A percentile compares a stretch with the other conserved stretches of the same genome.
Conservation (phyloP, 148 eudicot species). For the Agrostemma githago region DNA sequence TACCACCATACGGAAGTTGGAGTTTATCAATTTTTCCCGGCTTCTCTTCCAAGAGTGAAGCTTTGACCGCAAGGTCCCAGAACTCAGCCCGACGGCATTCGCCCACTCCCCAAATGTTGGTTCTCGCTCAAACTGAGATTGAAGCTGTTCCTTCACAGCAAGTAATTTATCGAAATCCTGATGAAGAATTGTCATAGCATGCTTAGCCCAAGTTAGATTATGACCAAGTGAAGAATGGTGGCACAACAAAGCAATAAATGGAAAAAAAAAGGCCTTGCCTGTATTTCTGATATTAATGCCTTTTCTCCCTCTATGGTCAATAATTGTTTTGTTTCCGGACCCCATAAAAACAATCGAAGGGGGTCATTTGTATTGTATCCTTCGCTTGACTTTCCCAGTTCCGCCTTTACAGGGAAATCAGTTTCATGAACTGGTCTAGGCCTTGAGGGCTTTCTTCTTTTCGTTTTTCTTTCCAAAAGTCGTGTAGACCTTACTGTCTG, state of each 20-base stretch:
- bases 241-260: not conserved
- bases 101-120: constrained; percentile 92
- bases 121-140: constrained; percentile 70
- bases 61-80: constrained; percentile 49
- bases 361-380: constrained; percentile 61
- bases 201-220: constrained; percentile 1
- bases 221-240: not conserved
- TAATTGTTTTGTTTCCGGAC: constrained; percentile 65
- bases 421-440: constrained; percentile 39
- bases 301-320: constrained; percentile 69
- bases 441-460: constrained; percentile 44
- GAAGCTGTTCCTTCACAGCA: constrained; percentile 58
- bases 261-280: constrained; percentile 38
- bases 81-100: constrained; percentile 58
- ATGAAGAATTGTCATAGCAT: constrained; percentile 5
- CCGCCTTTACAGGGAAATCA: constrained; percentile 27
- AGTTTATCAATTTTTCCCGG: constrained; percentile 65
- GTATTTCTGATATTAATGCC: constrained; percentile 56
- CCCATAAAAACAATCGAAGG: constrained; percentile 57
- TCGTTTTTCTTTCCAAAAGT: constrained; percentile 64
- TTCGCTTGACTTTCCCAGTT: constrained; percentile 35
- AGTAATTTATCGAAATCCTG: constrained; percentile 62
- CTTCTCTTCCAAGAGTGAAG: constrained; percentile 51
- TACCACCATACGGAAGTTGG: constrained; percentile 91
- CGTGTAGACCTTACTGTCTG: constrained; percentile 77